Base-by-base conservation (phyloP, 306 rosid genomes). In the Dalbergia cochinchinensis region DNA sequence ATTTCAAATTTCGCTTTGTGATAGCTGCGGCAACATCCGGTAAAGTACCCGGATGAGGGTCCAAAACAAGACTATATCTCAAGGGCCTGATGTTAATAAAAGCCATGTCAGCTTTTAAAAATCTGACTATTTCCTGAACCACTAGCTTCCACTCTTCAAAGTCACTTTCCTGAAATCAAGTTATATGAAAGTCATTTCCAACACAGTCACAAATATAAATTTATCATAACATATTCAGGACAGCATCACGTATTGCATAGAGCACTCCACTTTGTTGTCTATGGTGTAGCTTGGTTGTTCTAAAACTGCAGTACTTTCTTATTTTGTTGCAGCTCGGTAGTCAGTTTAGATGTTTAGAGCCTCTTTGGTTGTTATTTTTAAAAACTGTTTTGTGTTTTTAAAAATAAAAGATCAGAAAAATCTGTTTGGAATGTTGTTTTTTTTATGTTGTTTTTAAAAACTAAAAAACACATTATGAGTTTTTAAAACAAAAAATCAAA, bases 91-190 rank as follows among this genome's bases (percentile, higher is more conserved):
- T 69, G 78, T 92, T 92, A 93, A 90, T 86, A 83, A 91, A 92
- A 74, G 84, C 80, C 14, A 96, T 78, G 78, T 95, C 97, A 75
- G 86, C 92, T 83, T 91, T 95, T 85, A 91, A 86, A 83, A 95
- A 95, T 84, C 90, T 88, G 87, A 85, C 87, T 69, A 89, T 85
- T 89, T 95, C 99, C 81, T 91, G 93, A 84, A 92, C 87, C 86
- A 92, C 99, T 87, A 89, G 83, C 91, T 91, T 95, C 98, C 98
- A 95, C 80, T 95, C 99, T 77, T 85, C 92, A 83, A 92, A 92
- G 80, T 95, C 97, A 73, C 89, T 85, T 73, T 92, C 99, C 95
- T 91, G 91, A 65, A 74, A 84, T 85, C 83, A 86, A 76, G 84
- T 50, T 65, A 72, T 78, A 35, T 70, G 71, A 74, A 81, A 78